These are phyloP conservation scores for Lentinula detonsa DNA, from an alignment of 768 basidiomycete genomes.

Conservation along the genomic window DNA sequence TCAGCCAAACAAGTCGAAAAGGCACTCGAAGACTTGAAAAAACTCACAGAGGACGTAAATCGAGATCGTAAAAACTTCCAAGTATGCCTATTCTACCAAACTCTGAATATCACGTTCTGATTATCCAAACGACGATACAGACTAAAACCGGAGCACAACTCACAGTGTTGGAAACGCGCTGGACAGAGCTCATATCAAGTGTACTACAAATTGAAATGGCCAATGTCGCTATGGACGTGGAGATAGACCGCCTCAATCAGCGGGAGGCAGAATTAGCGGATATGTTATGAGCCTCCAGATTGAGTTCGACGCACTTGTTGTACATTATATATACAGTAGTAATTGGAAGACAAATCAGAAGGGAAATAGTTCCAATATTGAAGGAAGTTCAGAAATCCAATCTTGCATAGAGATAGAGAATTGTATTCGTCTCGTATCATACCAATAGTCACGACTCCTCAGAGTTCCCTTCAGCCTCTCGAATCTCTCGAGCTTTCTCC, in stretches of 20 bases:
- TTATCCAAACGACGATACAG: constrained; percentile 27
- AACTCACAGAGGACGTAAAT: constrained; percentile 80
- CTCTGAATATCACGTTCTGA: background rate
- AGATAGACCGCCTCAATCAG: constrained; percentile 57
- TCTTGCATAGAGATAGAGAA: too few relatives aligned
- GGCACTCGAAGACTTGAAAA: constrained; percentile 70
- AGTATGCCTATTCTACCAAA: constrained; percentile 31
- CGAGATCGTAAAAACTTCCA: constrained; percentile 83
- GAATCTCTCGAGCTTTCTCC: constrained; percentile 3
- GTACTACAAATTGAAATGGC: constrained; percentile 96
- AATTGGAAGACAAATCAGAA: background rate
- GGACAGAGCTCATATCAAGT: constrained; percentile 89
- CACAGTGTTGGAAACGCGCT: constrained; percentile 75
- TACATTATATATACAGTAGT: background rate
- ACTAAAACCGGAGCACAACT: constrained; percentile 76
- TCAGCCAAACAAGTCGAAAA: constrained; percentile 68
- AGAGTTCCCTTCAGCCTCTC: constrained; percentile 7
- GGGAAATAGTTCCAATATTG: too few relatives aligned
- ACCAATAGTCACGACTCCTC: constrained; percentile 29
- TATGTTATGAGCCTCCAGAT: constrained; percentile 12
- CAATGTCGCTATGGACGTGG: constrained; percentile 80
- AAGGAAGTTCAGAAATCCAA: too few relatives aligned
- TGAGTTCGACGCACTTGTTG: background rate
- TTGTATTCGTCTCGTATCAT: constrained; percentile 9
- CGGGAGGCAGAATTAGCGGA: constrained; percentile 58